Conservation (phyloP, 192 early-diverging fungal genomes). For the Rhizophagus clarus region DNA sequence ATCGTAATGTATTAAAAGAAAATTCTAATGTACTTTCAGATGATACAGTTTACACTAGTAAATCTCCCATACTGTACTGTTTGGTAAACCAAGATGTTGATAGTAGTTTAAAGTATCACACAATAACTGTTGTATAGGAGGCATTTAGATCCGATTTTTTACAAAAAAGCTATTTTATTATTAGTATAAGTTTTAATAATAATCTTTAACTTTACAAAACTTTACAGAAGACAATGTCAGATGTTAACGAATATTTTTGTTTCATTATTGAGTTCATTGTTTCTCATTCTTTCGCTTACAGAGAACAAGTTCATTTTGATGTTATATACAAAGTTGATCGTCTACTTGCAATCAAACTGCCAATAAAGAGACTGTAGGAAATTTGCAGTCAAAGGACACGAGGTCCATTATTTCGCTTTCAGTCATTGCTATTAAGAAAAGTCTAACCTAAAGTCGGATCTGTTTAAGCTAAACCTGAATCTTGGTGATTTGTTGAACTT, state of each 20-base stretch:
- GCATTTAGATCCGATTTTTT: background rate
- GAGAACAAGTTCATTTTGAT: background rate
- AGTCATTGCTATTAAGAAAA: too few relatives aligned
- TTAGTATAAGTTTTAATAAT: background rate
- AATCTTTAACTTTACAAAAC: background rate
- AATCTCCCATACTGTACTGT: background rate
- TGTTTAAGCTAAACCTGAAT: too few relatives aligned
- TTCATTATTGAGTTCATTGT: background rate
- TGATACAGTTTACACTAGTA: background rate
- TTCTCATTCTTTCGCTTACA: background rate
- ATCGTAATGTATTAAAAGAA: too few relatives aligned
- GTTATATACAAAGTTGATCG: background rate
- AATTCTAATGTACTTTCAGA: background rate
- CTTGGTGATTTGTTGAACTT: too few relatives aligned
- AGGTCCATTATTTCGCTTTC: too few relatives aligned
- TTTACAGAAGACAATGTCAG: background rate
- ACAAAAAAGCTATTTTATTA: background rate
- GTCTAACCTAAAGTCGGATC: too few relatives aligned
- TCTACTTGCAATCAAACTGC: background rate
- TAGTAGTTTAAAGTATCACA: background rate
- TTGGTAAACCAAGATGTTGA: background rate
- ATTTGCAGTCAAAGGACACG: too few relatives aligned
- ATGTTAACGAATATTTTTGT: background rate
- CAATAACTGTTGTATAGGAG: background rate
- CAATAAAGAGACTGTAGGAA: background rate